Evolutionary conservation across 78 protist species (phyloP), one percentile per base, ranked within the genome.

Genomic region (Bodo saltans): DNA sequence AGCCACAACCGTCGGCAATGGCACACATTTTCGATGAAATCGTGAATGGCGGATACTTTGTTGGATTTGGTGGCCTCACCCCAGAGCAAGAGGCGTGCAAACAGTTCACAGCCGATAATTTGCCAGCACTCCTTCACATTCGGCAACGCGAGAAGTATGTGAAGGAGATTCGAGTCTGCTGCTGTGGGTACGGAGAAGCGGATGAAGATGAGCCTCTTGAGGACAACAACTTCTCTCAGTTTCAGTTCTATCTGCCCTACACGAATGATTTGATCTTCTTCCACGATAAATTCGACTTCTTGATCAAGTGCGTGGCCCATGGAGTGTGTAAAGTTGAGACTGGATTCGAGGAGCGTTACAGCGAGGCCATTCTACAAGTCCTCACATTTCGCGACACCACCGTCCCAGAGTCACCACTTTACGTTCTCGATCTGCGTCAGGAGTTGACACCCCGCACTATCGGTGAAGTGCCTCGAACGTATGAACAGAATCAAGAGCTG

Each of bases 131-230:
- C 60, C 8, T 47, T 8, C 17, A 17, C 60, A 17, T 17, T 17
- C 60, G 60, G 60, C 60, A 47, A 17, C 60, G 60, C n/a, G 60
- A 47, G 60, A 8, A 17, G 60, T 47, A 47, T 17, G 60, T 47
- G 60, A 47, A 17, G n/a, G 60, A 47, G 60, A 17, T 47, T 8
- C 8, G 17, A 17, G 60, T 47, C n/a, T 47, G 60, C 60, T 8
- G 8, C n/a, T 47, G 60, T 17, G 60, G 60, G n/a, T 47, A 23
- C 60, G 60, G 81, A 25, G 69, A 3, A 26, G 81, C 12, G 52
- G 81, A 76, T 27, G 60, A 47, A 47, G 81, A 76, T 25, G 81
- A 76, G 52, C 81, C 81, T 27, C n/a, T 76, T 27, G 41, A 12
- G 34, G 81, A 33, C 38, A 2, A 47, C 34, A 30, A 68, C 41